These are phyloP conservation scores for Boletus vermiculosoides DNA, from an alignment of 768 basidiomycete species.

Conservation along the genomic window DNA sequence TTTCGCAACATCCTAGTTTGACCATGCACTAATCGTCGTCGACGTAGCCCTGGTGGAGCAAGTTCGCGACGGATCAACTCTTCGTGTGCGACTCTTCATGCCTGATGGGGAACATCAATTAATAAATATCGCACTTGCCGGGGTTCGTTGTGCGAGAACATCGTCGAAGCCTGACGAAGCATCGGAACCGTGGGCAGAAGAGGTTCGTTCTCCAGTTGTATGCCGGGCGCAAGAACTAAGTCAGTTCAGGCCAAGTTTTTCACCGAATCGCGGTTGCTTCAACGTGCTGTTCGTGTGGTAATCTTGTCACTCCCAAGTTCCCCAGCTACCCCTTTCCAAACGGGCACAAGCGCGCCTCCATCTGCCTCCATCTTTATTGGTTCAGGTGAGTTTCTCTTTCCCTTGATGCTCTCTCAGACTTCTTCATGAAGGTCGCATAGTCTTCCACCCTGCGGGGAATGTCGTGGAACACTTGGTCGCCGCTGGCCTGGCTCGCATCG, in stretches of 20 bases:
- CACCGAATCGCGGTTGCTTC: slow-evolving; percentile 83
- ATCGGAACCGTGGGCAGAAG: slow-evolving; percentile 86
- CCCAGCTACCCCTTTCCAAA: slow-evolving; percentile 78
- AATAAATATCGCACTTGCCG: slow-evolving; percentile 81
- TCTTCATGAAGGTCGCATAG: slow-evolving; percentile 33
- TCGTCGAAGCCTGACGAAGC: slow-evolving; percentile 72
- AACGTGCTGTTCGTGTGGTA: slow-evolving; percentile 71
- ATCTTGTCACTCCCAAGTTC: slow-evolving; percentile 79
- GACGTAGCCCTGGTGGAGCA: slow-evolving; percentile 83
- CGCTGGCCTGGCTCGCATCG: slow-evolving; percentile 83
- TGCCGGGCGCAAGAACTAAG: not conserved
- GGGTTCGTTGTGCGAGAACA: slow-evolving; percentile 71
- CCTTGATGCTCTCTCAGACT: not conserved
- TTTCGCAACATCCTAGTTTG: not conserved
- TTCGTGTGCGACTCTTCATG: slow-evolving; percentile 85
- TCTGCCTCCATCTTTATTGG: slow-evolving; percentile 89
- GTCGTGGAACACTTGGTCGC: slow-evolving; percentile 87
- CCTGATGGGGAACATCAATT: slow-evolving; percentile 90
- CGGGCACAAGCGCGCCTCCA: slow-evolving; percentile 51
- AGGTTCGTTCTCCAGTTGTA: slow-evolving; percentile 49
- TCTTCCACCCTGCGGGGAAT: slow-evolving; percentile 91
- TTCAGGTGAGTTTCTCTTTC: slow-evolving; percentile 47
- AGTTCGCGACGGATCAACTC: slow-evolving; percentile 88
- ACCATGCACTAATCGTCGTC: slow-evolving; percentile 7
- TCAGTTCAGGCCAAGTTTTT: slow-evolving; percentile 83